These are phyloP conservation scores for Myxozyma neglecta DNA, from an alignment of 805 yeast genomes.

Conservation along the genomic window DNA sequence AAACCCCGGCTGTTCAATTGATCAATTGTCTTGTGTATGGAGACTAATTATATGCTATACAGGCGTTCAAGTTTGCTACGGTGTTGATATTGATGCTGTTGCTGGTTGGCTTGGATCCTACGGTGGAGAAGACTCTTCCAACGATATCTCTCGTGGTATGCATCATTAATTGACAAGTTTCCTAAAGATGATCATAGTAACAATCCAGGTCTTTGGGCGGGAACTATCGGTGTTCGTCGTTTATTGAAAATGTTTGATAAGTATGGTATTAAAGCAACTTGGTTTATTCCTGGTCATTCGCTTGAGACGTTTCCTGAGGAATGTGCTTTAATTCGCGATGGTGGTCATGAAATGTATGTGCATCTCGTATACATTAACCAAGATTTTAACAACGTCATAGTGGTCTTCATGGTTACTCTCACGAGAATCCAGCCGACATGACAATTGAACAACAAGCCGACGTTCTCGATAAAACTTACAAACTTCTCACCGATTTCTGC, in stretches of 20 bases:
- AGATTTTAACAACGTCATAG: slow-evolving; percentile 8
- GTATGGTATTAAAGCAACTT: slow-evolving; percentile 43
- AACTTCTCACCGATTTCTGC: slow-evolving; percentile 40
- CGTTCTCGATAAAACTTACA: slow-evolving; percentile 41
- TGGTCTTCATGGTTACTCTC: slow-evolving; percentile 45
- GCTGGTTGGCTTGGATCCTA: slow-evolving; percentile 45
- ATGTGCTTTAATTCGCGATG: slow-evolving; percentile 41
- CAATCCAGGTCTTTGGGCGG: slow-evolving; percentile 40
- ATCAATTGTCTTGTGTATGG: background rate
- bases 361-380: too few relatives aligned
- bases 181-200: background rate
- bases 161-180: too few relatives aligned
- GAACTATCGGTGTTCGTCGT: slow-evolving; percentile 43
- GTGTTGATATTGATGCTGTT: slow-evolving; percentile 45
- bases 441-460: slow-evolving; percentile 42
- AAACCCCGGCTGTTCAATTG: background rate
- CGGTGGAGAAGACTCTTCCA: slow-evolving; percentile 44
- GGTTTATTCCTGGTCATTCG: slow-evolving; percentile 46
- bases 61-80: slow-evolving; percentile 43
- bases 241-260: slow-evolving; percentile 42
- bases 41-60: background rate
- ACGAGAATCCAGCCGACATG: slow-evolving; percentile 44
- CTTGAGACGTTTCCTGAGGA: slow-evolving; percentile 45
- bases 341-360: slow-evolving; percentile 41
- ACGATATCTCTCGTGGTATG: slow-evolving; percentile 42